A percentile compares a stretch with the other conserved stretches of the same genome.
Conservation (phyloP, 768 basidiomycete genomes). For the Termitomyces bulborhizus region DNA sequence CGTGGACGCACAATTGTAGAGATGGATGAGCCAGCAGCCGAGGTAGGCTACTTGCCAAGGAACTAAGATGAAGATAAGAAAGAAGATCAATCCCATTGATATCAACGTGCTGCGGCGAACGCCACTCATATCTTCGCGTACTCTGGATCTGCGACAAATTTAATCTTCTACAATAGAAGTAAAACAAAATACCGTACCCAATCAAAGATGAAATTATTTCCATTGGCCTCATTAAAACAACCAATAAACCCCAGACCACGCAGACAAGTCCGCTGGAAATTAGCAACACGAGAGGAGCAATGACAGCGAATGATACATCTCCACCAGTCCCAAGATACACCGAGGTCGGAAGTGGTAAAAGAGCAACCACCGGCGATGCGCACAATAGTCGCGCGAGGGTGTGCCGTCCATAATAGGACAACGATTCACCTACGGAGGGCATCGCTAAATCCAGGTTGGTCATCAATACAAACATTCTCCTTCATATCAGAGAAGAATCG, state of each 20-base stretch:
- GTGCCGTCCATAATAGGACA: slow-evolving; percentile 34
- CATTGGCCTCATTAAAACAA: slow-evolving; percentile 40
- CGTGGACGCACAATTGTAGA: slow-evolving; percentile 54
- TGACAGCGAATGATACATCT: slow-evolving; percentile 35
- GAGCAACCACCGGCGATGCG: slow-evolving; percentile 36
- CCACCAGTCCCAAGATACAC: slow-evolving; percentile 59
- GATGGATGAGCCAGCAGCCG: slow-evolving; percentile 75
- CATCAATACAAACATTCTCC: not conserved
- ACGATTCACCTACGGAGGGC: slow-evolving; percentile 44
- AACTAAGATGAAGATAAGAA: slow-evolving; percentile 67
- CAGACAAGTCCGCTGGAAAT: slow-evolving; percentile 61
- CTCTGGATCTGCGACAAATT: not conserved
- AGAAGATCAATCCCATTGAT: slow-evolving; percentile 55
- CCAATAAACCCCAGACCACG: slow-evolving; percentile 51
- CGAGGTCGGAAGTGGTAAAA: slow-evolving; percentile 51
- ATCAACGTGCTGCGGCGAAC: slow-evolving; percentile 43
- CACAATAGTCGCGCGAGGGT: slow-evolving; percentile 37
- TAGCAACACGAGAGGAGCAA: slow-evolving; percentile 55
- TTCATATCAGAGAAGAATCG: not conserved
- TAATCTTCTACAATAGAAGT: not conserved
- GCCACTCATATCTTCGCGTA: slow-evolving; percentile 28
- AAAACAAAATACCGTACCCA: slow-evolving; percentile 8
- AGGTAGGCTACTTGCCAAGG: slow-evolving; percentile 93
- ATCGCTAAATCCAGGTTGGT: slow-evolving; percentile 25
- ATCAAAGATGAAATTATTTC: slow-evolving; percentile 24